Evolutionary conservation across 176 grass and related monocot species (phyloP).

Genomic region (Guadua angustifolia): DNA sequence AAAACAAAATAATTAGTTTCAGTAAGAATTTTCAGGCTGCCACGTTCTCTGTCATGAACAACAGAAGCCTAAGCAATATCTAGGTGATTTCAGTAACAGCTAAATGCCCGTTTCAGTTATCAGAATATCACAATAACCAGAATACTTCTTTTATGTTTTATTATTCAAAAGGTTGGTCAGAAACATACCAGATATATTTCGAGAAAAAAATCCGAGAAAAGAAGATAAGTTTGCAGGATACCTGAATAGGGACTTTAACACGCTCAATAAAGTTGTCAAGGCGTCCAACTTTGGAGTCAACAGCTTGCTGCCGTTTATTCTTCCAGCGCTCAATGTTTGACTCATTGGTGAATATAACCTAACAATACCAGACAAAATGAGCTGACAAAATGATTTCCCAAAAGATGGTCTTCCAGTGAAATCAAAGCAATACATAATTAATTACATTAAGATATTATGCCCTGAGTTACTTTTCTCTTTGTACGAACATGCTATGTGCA

Average conservation of each 20-base stretch:
- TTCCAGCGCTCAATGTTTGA: slow-evolving; percentile 91
- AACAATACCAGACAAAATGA: slow-evolving; percentile 34
- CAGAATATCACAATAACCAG: slow-evolving; percentile 25
- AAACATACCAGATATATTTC: neutral
- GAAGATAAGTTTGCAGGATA: slow-evolving; percentile 29
- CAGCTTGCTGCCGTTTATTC: slow-evolving; percentile 80
- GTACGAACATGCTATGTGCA: neutral
- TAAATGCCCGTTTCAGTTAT: neutral
- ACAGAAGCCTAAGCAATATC: neutral
- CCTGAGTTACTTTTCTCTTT: neutral
- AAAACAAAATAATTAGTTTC: neutral
- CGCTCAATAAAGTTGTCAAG: slow-evolving; percentile 81
- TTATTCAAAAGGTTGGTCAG: neutral
- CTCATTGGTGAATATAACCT: slow-evolving; percentile 98
- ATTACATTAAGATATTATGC: slow-evolving; percentile 1
- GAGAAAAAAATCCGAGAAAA: slow-evolving; percentile 29
- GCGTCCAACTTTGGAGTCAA: slow-evolving; percentile 94
- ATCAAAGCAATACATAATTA: neutral
- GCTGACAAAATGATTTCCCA: neutral
- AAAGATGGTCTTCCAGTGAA: neutral
- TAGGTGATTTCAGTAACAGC: neutral
- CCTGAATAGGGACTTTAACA: slow-evolving; percentile 87
- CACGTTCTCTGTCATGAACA: slow-evolving; percentile 19
- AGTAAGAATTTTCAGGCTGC: slow-evolving; percentile 22
- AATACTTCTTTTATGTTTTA: neutral